Percentiles rank a stretch among this genome's conserved stretches.
Conservation (phyloP, 768 basidiomycete species). For the Trametes meyenii region DNA sequence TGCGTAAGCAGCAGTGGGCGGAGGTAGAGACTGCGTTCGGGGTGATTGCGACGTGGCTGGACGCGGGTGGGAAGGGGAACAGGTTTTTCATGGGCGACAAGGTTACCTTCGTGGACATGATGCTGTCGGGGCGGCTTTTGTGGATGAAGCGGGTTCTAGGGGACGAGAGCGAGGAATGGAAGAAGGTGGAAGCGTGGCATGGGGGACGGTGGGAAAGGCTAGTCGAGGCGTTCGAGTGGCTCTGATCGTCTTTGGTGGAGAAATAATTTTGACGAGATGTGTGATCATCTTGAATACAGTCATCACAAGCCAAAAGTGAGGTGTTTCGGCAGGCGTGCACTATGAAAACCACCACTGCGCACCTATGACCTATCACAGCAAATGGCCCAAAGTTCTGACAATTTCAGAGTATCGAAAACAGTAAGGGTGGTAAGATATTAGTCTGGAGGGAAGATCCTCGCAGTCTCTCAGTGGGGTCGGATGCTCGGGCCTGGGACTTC, state of each 20-base stretch:
- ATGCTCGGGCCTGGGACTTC: no score
- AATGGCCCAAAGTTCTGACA: no score
- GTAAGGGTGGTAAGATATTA: no score
- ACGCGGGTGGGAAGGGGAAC: conserved; percentile 7
- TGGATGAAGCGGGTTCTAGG: conserved; percentile 11
- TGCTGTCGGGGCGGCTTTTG: conserved; percentile 5
- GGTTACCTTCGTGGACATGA: conserved; percentile 9
- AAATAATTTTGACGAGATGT: no score
- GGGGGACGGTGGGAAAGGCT: conserved; percentile 20
- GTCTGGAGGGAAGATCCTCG: no score
- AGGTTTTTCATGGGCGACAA: conserved; percentile 13
- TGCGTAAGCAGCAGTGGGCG: conserved; percentile 40
- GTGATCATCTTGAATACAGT: no score
- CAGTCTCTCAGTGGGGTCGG: no score
- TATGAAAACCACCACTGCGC: no score
- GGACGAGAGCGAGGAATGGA: conserved; percentile 16
- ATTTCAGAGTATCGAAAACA: no score
- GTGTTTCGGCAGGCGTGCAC: no score
- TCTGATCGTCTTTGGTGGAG: background rate
- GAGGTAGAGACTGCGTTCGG: conserved; percentile 38
- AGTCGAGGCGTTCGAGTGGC: conserved; percentile 10
- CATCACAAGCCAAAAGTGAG: no score
- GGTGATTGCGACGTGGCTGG: conserved; percentile 19
- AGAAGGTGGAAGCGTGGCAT: conserved; percentile 7
- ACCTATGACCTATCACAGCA: no score